phyloP scores from a whole-genome alignment of 371 early-diverging fungal species.

The Mortierella sp. region DNA sequence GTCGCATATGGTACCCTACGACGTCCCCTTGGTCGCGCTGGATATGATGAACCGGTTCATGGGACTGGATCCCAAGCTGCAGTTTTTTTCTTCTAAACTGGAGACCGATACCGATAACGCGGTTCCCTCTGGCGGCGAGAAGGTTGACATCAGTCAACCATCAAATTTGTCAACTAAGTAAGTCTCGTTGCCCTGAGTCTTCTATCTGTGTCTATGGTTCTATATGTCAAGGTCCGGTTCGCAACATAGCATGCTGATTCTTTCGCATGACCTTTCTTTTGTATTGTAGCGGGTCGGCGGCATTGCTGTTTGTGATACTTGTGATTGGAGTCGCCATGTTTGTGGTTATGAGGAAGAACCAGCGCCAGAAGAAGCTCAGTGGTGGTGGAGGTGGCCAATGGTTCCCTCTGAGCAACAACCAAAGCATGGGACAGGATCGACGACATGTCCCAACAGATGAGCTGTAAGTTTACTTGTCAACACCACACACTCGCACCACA shows the following conservation, averaged over 20 bases:
- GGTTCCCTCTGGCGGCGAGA: slow-evolving; percentile 33
- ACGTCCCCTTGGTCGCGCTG: slow-evolving; percentile 71
- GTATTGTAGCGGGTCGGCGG: slow-evolving; percentile 28
- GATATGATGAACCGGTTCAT: slow-evolving; percentile 86
- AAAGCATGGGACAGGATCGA: neutral
- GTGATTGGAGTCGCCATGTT: slow-evolving; percentile 23
- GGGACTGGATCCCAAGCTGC: slow-evolving; percentile 52
- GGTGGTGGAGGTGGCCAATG: slow-evolving; percentile 31
- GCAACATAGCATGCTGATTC: neutral
- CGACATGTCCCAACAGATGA: slow-evolving; percentile 18
- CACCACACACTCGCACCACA: too few relatives aligned
- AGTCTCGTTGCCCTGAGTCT: neutral
- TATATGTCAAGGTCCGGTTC: too few relatives aligned
- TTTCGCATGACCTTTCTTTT: neutral
- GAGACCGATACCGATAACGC: slow-evolving; percentile 11
- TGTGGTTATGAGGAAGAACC: slow-evolving; percentile 23
- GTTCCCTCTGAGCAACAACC: slow-evolving; percentile 37
- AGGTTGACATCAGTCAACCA: slow-evolving; percentile 34
- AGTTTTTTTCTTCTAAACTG: slow-evolving; percentile 28
- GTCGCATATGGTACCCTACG: slow-evolving; percentile 89
- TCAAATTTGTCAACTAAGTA: slow-evolving; percentile 16
- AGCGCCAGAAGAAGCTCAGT: slow-evolving; percentile 19
- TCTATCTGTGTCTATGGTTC: neutral
- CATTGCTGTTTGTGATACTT: slow-evolving; percentile 26
- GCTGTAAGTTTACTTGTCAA: slow-evolving; percentile 16